Base-by-base conservation (phyloP, 2,329 filamentous ascomycete species). In the Diaporthe ampelina region DNA sequence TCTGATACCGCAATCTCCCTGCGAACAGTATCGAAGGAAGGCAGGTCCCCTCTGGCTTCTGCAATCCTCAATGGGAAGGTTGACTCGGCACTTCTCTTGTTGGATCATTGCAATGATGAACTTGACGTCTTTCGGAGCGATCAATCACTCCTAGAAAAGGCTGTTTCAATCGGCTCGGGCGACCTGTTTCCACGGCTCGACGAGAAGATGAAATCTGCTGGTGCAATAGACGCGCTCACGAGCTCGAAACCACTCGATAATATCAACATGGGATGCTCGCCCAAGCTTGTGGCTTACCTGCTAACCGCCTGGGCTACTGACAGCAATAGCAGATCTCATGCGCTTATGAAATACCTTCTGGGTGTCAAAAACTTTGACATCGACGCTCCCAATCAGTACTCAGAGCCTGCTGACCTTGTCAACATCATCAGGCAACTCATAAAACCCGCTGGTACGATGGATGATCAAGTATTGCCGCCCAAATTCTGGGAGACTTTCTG, bases 161-260 rank as follows among this genome's bases (percentile, higher is more conserved):
- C 56, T 37, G 21, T n/a, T 5, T 10, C 21, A 9, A 37, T 58
- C 4, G 56, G 56, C 37, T 58, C 56, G 1, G 10, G 7, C 1
- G 3, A 24, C 11, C 32, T 58, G 0, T 37, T 58, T n/a, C 2
- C 11, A 4, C 56, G 32, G 2, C 56, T 58, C 1, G 0, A 58
- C 4, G 56, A 58, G 5, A 24, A 37, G 11, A 2, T 58, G 56
- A 58, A 58, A 15, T 1, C 37, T 2, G 32, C 32, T 1, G 17
- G 4, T 1, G 19, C 21, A n/a, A 17, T 4, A 0, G 32, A 24
- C 37, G 11, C 21, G 2, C 5, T 17, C 6, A 0, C 24, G 2
- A 3, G 5, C 56, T n/a, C 6, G 0, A 24, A 17, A 2, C 56
- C 32, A 0, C 11, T 58, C 0, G 5, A 37, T 1, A 10, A 58